Conservation (phyloP, 1,284 basidiomycete species). For the Ceratobasidium theobromae region DNA sequence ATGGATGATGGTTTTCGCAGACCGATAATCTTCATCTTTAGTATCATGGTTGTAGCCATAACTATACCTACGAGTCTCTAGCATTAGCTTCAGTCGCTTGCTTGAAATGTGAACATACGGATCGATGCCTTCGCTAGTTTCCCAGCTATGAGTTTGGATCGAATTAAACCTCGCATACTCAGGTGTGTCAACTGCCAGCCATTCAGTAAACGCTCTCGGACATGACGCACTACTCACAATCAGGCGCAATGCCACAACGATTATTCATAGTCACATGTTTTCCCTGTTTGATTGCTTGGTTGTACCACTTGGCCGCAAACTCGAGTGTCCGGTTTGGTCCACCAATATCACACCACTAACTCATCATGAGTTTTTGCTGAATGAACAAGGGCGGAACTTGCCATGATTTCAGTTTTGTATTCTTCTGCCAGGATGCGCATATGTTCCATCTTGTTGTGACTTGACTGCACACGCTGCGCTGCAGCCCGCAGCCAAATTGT, state of each 20-base stretch:
- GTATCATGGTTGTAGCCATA: slow-evolving; percentile 49
- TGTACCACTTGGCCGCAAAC: slow-evolving; percentile 56
- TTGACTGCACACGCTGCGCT: no score
- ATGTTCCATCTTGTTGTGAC: no score
- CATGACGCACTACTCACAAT: slow-evolving; percentile 9
- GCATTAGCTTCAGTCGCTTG: slow-evolving; percentile 38
- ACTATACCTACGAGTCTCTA: slow-evolving; percentile 33
- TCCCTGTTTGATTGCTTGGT: slow-evolving; percentile 49
- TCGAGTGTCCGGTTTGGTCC: slow-evolving; percentile 53
- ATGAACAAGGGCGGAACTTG: slow-evolving; percentile 36
- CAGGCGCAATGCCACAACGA: slow-evolving; percentile 44
- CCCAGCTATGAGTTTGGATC: slow-evolving; percentile 56
- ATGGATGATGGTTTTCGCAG: slow-evolving; percentile 51
- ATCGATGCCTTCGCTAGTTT: slow-evolving; percentile 52
- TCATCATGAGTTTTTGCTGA: background rate
- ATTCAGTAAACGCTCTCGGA: background rate
- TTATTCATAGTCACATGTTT: slow-evolving; percentile 59
- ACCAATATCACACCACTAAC: slow-evolving; percentile 60
- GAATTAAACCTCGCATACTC: slow-evolving; percentile 55
- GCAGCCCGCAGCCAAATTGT: no score
- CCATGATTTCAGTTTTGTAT: slow-evolving; percentile 59
- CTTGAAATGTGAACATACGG: slow-evolving; percentile 9
- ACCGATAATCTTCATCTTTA: slow-evolving; percentile 51
- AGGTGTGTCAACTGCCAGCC: slow-evolving; percentile 49
- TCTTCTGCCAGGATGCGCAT: slow-evolving; percentile 56